phyloP scores from a whole-genome alignment of 106 monocot species.

The Ottelia alismoides region DNA sequence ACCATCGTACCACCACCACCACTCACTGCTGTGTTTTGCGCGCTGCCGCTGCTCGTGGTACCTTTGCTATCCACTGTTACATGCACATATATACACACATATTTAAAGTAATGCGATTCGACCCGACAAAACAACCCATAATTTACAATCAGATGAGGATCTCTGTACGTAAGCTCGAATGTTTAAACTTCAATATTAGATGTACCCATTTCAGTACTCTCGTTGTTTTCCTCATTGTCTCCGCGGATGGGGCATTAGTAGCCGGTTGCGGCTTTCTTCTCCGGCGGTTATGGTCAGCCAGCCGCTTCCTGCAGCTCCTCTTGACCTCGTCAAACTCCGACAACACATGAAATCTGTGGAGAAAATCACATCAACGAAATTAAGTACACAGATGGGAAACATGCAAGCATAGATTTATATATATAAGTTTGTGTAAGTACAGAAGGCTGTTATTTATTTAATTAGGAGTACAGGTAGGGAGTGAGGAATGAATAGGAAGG shows the following conservation, averaged over 20 bases:
- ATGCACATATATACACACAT: neutral
- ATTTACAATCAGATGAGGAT: neutral
- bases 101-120: too few relatives aligned
- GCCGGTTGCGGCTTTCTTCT: conserved; percentile 12
- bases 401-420: neutral
- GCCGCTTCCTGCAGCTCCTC: conserved; percentile 18
- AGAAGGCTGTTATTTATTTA: neutral
- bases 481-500: neutral
- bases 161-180: neutral
- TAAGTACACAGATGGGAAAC: neutral
- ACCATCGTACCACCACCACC: neutral
- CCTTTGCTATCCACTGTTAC: neutral
- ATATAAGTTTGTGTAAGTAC: neutral
- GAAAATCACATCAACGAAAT: neutral
- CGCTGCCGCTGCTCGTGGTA: neutral
- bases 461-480: neutral
- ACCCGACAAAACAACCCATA: too few relatives aligned
- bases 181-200: neutral
- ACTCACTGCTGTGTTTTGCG: too few relatives aligned
- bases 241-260: neutral
- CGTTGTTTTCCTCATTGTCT: neutral
- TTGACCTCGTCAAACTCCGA: conserved; percentile 10
- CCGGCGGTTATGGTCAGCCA: conserved; percentile 22
- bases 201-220: neutral
- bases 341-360: conserved; percentile 21